A percentile compares a stretch with the other conserved stretches of the same genome.
phyloP scores from a whole-genome alignment of 768 basidiomycete genomes.

The Ephemerocybe angulata region DNA sequence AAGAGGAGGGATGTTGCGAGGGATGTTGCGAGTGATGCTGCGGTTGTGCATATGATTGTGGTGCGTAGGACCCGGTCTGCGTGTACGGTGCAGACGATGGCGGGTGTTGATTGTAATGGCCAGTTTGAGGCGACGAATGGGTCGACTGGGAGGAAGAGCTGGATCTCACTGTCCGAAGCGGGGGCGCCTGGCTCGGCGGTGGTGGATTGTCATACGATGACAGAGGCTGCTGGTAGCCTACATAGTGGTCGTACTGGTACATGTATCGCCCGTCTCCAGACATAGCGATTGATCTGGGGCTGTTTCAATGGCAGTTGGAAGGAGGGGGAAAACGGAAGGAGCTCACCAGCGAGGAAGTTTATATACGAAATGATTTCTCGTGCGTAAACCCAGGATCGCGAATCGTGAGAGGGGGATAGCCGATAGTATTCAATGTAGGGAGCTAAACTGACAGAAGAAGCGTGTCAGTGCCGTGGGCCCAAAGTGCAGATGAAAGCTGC shows the following conservation, averaged over 20 bases:
- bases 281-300: conserved; percentile 36
- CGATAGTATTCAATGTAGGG: conserved; percentile 2
- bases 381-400: conserved; percentile 3
- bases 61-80: conserved; percentile 19
- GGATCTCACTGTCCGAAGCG: conserved; percentile 2
- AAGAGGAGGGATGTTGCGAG: conserved; percentile 15
- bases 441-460: conserved; percentile 19
- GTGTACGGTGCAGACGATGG: conserved; percentile 13
- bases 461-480: not conserved
- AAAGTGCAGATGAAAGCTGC: not conserved
- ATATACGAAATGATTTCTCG: conserved; percentile 7
- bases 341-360: not conserved
- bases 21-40: conserved; percentile 25
- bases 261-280: conserved; percentile 52
- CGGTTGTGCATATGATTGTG: conserved; percentile 8
- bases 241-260: conserved; percentile 56
- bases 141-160: not conserved
- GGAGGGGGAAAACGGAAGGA: not conserved
- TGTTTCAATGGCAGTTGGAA: no score
- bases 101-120: conserved; percentile 32
- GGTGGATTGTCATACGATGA: not conserved
- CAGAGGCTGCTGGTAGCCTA: conserved; percentile 18
- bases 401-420: conserved; percentile 4
- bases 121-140: conserved; percentile 5
- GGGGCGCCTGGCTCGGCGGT: not conserved